Evolutionary conservation across 441 rosid genomes (phyloP), one percentile per base, ranked within the genome.

Genomic region (Kokia cookei): DNA sequence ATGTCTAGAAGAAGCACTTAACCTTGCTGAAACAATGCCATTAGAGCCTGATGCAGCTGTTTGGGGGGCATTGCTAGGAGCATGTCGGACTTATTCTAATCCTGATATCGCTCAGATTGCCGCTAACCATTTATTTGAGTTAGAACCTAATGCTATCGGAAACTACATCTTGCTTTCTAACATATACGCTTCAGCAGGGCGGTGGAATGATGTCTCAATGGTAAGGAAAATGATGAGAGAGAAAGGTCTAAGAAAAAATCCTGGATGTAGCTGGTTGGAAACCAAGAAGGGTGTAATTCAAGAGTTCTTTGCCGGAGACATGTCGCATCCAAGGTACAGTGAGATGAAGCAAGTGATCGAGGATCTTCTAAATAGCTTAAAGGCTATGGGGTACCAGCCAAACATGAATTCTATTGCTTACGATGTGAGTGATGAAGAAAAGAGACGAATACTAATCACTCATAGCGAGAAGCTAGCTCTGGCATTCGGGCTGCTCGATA

Each of bases 51-150:
- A 83, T 73, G 92, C 82, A 55, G 91, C 88, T 43, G 90, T 88
- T 24, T 94, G 97, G 98, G 98, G 98, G 67, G 97, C 98, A 22
- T 79, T 94, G 67, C 95, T 94, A 11, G 96, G 97, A 73, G 94
- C 97, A 42, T 94, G 95, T 67, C 86, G 85, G 42, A 84, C 86
- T 69, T 91, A 92, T 78, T 63, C 78, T n/a, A 75, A 87, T 79
- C 87, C 94, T 13, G 93, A 91, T 58, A 76, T 91, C 45, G 98
- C 96, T 63, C 78, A 79, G 71, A 81, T 92, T 73, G 95, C 96
- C 48, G 95, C 95, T 7, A 76, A 50, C 71, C 91, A 86, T 78
- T 80, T 94, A 74, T 94, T 92, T 74, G 82, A 84, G 82, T 74
- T 92, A 45, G 97, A 94, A 77, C 97, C 97, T 3, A 50, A 91